Conservation (phyloP, 805 yeast species). For the Citeromyces nyonsensis region DNA sequence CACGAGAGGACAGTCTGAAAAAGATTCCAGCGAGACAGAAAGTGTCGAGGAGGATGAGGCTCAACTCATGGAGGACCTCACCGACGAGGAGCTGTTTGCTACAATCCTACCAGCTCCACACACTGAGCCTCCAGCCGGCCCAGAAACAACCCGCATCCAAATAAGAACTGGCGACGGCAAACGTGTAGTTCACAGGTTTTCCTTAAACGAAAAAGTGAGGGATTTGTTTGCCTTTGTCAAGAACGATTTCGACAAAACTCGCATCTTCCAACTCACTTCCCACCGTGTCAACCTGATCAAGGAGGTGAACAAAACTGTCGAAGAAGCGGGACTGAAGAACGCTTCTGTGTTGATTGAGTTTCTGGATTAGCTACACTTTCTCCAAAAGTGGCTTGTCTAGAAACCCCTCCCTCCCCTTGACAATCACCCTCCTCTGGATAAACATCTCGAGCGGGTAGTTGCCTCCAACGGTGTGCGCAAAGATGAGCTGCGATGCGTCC, state of each 20-base stretch:
- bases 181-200: conserved; percentile 60
- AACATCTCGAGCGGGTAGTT: conserved; percentile 11
- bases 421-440: conserved; percentile 9
- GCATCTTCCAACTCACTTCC: conserved; percentile 37
- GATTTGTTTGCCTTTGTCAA: conserved; percentile 56
- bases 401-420: conserved; percentile 6
- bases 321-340: conserved; percentile 66
- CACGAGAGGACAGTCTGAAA: conserved; percentile 3
- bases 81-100: conserved; percentile 21
- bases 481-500: conserved; percentile 14
- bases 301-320: conserved; percentile 39
- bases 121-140: conserved; percentile 45
- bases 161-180: conserved; percentile 83
- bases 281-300: conserved; percentile 44
- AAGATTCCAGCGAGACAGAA: conserved; percentile 6
- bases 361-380: conserved; percentile 12
- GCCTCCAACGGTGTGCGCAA: conserved; percentile 14
- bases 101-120: too few species aligned
- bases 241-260: conserved; percentile 28
- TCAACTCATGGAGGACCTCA: conserved; percentile 1
- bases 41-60: conserved; percentile 10
- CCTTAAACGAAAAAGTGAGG: conserved; percentile 38
- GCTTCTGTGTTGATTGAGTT: conserved; percentile 65
- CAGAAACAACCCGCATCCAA: conserved; percentile 53
- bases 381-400: background rate